Evolutionary conservation across 2,329 filamentous ascomycete genomes (phyloP).

Genomic region (Alternaria alternata): DNA sequence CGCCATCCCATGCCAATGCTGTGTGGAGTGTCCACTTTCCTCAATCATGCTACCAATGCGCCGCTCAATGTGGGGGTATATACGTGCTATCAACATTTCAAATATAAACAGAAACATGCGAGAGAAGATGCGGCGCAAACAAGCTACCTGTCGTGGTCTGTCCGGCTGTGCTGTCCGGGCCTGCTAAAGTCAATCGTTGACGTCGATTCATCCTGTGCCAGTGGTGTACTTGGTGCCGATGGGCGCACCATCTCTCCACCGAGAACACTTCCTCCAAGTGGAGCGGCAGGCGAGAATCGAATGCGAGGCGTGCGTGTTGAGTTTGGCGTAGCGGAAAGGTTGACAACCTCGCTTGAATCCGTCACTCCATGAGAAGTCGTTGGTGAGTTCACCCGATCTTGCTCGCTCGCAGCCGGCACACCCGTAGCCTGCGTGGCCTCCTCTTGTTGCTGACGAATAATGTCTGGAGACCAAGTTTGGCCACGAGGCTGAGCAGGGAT

Average conservation of each 20-base stretch:
- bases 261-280: constrained; percentile 17
- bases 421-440: constrained; percentile 27
- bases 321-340: constrained; percentile 17
- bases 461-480: constrained; percentile 62
- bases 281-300: constrained; percentile 34
- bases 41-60: constrained; percentile 26
- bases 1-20: constrained; percentile 40
- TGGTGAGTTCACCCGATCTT: constrained; percentile 25
- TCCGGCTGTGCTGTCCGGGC: constrained; percentile 24
- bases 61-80: constrained; percentile 33
- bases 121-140: constrained; percentile 7
- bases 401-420: constrained; percentile 29
- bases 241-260: constrained; percentile 24
- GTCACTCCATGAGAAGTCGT: constrained; percentile 16
- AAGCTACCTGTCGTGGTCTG: constrained; percentile 44
- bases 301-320: constrained; percentile 33
- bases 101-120: constrained; percentile 33
- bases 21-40: constrained; percentile 22
- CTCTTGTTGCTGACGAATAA: constrained; percentile 34
- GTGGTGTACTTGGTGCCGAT: background rate
- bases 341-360: constrained; percentile 20
- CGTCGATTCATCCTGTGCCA: constrained; percentile 10
- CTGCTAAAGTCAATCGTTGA: constrained; percentile 12
- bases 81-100: constrained; percentile 30
- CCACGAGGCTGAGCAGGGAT: constrained; percentile 67